Evolutionary conservation across 805 yeast genomes (phyloP).

Genomic region (Wickerhamomyces silvicola): DNA sequence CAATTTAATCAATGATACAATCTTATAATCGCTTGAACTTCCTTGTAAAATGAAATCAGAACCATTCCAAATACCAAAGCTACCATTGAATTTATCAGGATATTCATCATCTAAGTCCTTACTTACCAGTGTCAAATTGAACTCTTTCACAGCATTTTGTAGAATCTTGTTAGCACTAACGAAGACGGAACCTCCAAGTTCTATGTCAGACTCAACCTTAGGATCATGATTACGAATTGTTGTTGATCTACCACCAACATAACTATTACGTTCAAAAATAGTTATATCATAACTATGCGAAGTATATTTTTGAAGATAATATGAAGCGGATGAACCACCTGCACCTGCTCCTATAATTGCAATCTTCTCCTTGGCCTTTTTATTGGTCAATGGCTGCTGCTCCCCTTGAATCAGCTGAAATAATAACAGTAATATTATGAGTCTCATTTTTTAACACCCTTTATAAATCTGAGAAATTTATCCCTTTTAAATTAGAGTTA

Average conservation of each 20-base stretch:
- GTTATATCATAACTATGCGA: slow-evolving; percentile 30
- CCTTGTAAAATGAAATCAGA: slow-evolving; percentile 15
- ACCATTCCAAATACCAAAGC: slow-evolving; percentile 35
- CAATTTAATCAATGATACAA: slow-evolving; percentile 14
- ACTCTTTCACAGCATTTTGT: slow-evolving; percentile 29
- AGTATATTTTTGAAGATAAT: slow-evolving; percentile 35
- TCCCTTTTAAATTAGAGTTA: too few species aligned
- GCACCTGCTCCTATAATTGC: slow-evolving; percentile 49
- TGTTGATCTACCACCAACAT: slow-evolving; percentile 42
- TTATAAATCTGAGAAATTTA: too few species aligned
- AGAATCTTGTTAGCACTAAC: slow-evolving; percentile 34
- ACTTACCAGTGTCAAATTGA: slow-evolving; percentile 23
- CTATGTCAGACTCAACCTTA: slow-evolving; percentile 20
- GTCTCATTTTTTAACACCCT: too few species aligned
- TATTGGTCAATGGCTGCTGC: too few species aligned
- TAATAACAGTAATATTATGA: too few species aligned
- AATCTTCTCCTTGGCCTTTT: slow-evolving; percentile 10
- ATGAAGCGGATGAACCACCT: slow-evolving; percentile 43
- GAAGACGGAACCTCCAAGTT: slow-evolving; percentile 42
- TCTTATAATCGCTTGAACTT: slow-evolving; percentile 1
- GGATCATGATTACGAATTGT: slow-evolving; percentile 26
- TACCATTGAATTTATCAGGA: slow-evolving; percentile 9
- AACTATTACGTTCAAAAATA: slow-evolving; percentile 32
- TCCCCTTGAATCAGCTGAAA: too few species aligned
- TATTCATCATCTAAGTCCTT: slow-evolving; percentile 12